These are phyloP conservation scores for Lophiostoma macrostomum DNA, from an alignment of 495 filamentous ascomycete species.

Conservation along the genomic window DNA sequence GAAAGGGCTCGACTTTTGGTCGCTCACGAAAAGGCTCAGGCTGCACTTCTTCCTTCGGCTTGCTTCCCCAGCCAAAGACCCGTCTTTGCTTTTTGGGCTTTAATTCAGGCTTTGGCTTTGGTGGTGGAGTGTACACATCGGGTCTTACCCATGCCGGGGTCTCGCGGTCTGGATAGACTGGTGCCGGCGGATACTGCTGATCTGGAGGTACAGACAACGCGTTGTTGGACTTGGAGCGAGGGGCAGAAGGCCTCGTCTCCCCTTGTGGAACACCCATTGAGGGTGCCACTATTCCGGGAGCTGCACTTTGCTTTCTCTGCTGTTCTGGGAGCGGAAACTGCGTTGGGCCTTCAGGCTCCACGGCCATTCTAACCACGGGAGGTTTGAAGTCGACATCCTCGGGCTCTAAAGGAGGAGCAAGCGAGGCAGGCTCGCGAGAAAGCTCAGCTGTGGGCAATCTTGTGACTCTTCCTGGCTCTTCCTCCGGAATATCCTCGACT, in stretches of 20 bases:
- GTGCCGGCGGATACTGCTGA: conserved; percentile 12
- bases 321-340: neutral
- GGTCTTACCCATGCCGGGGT: conserved; percentile 15
- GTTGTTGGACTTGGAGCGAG: neutral
- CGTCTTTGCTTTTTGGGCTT: conserved; percentile 4
- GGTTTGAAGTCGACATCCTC: neutral
- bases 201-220: neutral
- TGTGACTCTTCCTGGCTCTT: conserved; percentile 2
- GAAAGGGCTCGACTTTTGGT: conserved; percentile 8
- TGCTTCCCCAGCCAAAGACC: conserved; percentile 1
- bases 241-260: neutral
- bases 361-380: no score
- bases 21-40: neutral
- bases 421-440: conserved; percentile 8
- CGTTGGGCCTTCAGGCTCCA: no score
- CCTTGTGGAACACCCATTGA: neutral
- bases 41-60: conserved; percentile 9
- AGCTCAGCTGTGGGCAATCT: conserved; percentile 7
- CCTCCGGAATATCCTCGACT: conserved; percentile 6
- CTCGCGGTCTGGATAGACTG: conserved; percentile 12
- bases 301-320: conserved; percentile 8
- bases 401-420: neutral
- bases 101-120: conserved; percentile 3
- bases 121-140: conserved; percentile 1
- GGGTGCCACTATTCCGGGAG: conserved; percentile 10